Conservation (phyloP, 352 stramenopile species). For the Globisporangium megalacanthum region DNA sequence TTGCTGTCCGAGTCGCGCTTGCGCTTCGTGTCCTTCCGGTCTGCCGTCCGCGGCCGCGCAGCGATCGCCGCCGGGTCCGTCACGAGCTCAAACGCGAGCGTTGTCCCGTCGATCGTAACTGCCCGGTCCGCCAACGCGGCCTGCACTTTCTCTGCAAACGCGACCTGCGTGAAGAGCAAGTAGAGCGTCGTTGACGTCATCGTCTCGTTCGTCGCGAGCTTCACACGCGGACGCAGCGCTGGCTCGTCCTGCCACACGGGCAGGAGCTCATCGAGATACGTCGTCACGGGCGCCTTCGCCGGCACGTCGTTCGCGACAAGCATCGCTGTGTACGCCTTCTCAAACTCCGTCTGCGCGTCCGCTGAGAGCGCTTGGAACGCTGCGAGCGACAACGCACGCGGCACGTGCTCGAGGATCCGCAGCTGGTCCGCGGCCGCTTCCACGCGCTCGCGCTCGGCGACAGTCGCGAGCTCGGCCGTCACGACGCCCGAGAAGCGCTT, state of each 20-base stretch:
- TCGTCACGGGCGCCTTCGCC: constrained; percentile 44
- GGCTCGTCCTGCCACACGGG: constrained; percentile 66
- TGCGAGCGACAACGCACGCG: constrained; percentile 41
- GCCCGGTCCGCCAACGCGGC: constrained; percentile 34
- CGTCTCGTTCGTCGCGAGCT: constrained; percentile 42
- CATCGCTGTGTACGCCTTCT: constrained; percentile 79
- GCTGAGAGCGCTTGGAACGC: constrained; percentile 58
- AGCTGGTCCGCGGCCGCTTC: constrained; percentile 44
- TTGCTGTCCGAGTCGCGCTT: constrained; percentile 68
- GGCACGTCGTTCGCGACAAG: constrained; percentile 81
- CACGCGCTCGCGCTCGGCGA: constrained; percentile 45
- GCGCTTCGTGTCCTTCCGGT: constrained; percentile 67
- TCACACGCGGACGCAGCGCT: constrained; percentile 60
- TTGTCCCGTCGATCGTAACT: constrained; percentile 54
- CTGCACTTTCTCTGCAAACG: constrained; percentile 58
- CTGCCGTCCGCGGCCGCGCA: constrained; percentile 49
- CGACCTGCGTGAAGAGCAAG: constrained; percentile 69
- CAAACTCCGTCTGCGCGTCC: constrained; percentile 77
- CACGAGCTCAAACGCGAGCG: constrained; percentile 70
- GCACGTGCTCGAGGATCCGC: constrained; percentile 51
- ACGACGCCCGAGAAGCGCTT: constrained; percentile 71
- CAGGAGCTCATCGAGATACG: constrained; percentile 70
- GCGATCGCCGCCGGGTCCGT: constrained; percentile 69
- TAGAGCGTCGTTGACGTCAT: constrained; percentile 52
- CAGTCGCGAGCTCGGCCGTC: constrained; percentile 70